Percentiles rank a stretch among this genome's conserved stretches.
Evolutionary conservation across 2,329 filamentous ascomycete genomes (phyloP).

Genomic region (Chrysosporium queenslandicum): DNA sequence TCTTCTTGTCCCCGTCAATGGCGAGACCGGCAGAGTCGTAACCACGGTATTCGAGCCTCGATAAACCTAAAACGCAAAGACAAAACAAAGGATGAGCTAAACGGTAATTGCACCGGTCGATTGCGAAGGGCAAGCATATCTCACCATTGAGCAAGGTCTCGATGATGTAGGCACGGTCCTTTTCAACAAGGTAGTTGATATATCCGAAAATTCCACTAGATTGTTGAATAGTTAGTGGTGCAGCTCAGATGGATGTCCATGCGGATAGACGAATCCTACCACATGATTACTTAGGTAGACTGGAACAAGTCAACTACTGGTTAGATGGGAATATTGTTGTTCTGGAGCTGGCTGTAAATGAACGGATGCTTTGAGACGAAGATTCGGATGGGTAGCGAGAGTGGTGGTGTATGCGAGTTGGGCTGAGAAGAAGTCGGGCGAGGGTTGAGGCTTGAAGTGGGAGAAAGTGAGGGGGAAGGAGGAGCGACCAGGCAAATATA

Average conservation of each 20-base stretch:
- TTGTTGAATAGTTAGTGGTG: background rate
- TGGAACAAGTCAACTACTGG: background rate
- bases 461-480: background rate
- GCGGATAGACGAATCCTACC: background rate
- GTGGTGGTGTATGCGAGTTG: background rate
- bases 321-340: background rate
- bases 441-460: background rate
- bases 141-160: slow-evolving; percentile 91
- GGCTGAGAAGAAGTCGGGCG: background rate
- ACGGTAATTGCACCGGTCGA: background rate
- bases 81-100: background rate
- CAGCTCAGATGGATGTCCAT: background rate
- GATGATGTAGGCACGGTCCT: slow-evolving; percentile 92
- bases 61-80: slow-evolving; percentile 56
- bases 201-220: slow-evolving; percentile 89
- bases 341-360: background rate
- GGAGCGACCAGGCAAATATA: background rate
- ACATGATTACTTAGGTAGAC: background rate
- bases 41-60: slow-evolving; percentile 93
- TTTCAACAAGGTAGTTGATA: slow-evolving; percentile 98
- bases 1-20: slow-evolving; percentile 96
- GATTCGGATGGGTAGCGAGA: background rate
- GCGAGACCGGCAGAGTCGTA: slow-evolving; percentile 97
- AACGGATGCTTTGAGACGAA: background rate
- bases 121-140: slow-evolving; percentile 22